Evolutionary conservation across 148 eudicot genomes (phyloP).

Genomic region (Cornus florida): DNA sequence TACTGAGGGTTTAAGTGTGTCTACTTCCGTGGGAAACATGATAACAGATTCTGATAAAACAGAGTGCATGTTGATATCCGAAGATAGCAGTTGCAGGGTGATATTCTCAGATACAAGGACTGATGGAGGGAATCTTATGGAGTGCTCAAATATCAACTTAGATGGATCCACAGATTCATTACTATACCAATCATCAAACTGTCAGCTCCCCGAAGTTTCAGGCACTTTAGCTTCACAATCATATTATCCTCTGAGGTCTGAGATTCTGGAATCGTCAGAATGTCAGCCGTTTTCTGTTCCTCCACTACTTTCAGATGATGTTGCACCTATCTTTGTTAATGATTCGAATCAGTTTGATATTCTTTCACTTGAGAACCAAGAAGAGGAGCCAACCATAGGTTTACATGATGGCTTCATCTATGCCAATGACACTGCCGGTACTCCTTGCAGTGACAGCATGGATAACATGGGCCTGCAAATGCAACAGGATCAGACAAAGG

Average conservation of each 20-base stretch:
- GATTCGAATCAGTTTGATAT: constrained; percentile 34
- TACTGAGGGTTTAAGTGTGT: constrained; percentile 22
- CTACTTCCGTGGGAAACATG: constrained; percentile 24
- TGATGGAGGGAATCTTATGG: constrained; percentile 28
- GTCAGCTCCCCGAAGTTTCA: constrained; percentile 45
- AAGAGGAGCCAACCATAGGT: constrained; percentile 33
- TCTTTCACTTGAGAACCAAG: constrained; percentile 32
- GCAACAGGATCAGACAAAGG: constrained; percentile 30
- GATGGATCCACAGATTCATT: constrained; percentile 38
- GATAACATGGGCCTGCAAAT: constrained; percentile 29
- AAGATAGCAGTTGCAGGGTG: constrained; percentile 32
- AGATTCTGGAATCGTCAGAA: constrained; percentile 36
- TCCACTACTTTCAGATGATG: constrained; percentile 29
- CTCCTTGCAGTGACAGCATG: constrained; percentile 27
- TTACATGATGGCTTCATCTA: constrained; percentile 33
- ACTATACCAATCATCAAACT: constrained; percentile 36
- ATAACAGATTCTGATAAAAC: constrained; percentile 24
- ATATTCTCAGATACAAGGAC: constrained; percentile 23
- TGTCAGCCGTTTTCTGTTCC: constrained; percentile 36
- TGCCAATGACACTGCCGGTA: constrained; percentile 20
- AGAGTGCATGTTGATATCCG: constrained; percentile 23
- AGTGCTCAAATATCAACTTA: constrained; percentile 25
- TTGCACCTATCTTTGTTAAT: constrained; percentile 17
- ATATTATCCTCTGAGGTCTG: constrained; percentile 26
- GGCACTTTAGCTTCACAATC: constrained; percentile 32